These are phyloP conservation scores for Blastocrithidia nonstop DNA, from an alignment of 208 protist genomes.

Conservation along the genomic window DNA sequence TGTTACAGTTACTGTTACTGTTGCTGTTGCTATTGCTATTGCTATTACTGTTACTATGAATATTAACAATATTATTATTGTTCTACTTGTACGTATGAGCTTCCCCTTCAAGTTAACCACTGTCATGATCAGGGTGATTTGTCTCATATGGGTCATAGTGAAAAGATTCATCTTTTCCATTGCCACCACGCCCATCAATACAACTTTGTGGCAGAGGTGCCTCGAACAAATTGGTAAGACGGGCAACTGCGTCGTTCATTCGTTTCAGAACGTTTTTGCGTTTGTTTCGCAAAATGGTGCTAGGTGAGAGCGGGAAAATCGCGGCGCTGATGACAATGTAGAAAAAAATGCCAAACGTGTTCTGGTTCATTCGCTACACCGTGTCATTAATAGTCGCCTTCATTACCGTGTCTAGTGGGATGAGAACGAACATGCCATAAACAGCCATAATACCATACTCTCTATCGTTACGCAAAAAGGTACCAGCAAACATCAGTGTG, in stretches of 20 bases:
- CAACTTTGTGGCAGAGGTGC: no score
- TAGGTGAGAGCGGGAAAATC: slow-evolving; percentile 58
- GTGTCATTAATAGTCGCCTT: slow-evolving; percentile 41
- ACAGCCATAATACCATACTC: slow-evolving; percentile 76
- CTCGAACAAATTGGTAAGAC: slow-evolving; percentile 45
- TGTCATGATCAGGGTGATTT: no score
- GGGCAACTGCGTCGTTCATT: slow-evolving; percentile 28
- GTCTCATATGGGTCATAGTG: no score
- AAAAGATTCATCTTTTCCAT: no score
- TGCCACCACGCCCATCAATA: no score
- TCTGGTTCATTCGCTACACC: slow-evolving; percentile 77
- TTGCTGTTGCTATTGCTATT: neutral
- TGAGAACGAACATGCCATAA: slow-evolving; percentile 80
- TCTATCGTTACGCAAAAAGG: slow-evolving; percentile 68
- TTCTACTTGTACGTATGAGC: no score
- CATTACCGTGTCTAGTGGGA: slow-evolving; percentile 49
- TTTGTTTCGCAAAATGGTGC: slow-evolving; percentile 57
- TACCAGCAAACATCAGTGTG: slow-evolving; percentile 58
- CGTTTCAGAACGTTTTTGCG: slow-evolving; percentile 51
- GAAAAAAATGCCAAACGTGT: slow-evolving; percentile 83
- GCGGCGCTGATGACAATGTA: slow-evolving; percentile 67
- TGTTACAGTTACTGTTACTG: neutral
- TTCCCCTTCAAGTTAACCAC: no score
- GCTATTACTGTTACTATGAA: neutral
- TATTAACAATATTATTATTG: slow-evolving; percentile 2